Conservation (phyloP, 169 alveolate genomes). For the Eimeria sp. region DNA sequence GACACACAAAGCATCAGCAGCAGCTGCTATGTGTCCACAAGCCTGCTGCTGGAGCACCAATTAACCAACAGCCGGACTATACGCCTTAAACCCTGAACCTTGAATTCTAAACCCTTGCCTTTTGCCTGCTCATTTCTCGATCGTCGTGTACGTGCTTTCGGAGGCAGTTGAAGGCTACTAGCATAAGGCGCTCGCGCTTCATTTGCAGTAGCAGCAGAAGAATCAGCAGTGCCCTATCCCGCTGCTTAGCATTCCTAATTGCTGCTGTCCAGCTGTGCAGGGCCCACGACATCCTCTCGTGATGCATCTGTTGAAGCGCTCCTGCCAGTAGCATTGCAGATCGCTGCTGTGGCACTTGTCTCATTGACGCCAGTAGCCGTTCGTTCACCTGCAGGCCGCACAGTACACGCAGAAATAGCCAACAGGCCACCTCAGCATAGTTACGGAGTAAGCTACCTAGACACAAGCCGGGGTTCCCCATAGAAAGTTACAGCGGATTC, state of each 20-base stretch:
- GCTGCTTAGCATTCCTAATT: not conserved
- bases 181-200: conserved; percentile 4
- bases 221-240: not conserved
- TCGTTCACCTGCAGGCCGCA: conserved; percentile 46
- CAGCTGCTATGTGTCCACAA: not conserved
- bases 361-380: conserved; percentile 16
- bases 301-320: conserved; percentile 39
- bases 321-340: conserved; percentile 14
- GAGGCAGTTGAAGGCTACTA: conserved; percentile 18
- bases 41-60: not conserved
- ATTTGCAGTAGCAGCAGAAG: conserved; percentile 11
- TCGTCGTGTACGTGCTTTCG: conserved; percentile 15
- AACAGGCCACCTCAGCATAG: not conserved
- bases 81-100: not conserved
- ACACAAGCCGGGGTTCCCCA: too few species aligned
- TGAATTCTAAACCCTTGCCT: conserved; percentile 8
- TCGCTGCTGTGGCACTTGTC: conserved; percentile 50
- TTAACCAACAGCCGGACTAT: not conserved
- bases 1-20: not conserved
- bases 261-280: conserved; percentile 5
- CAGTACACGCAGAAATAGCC: not conserved
- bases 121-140: conserved; percentile 38
- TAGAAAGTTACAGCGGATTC: too few species aligned
- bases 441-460: not conserved
- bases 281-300: conserved; percentile 29